Evolutionary conservation across 2,329 filamentous ascomycete species (phyloP), one percentile per base, ranked within the genome.

Genomic region (Clonostachys rosea): DNA sequence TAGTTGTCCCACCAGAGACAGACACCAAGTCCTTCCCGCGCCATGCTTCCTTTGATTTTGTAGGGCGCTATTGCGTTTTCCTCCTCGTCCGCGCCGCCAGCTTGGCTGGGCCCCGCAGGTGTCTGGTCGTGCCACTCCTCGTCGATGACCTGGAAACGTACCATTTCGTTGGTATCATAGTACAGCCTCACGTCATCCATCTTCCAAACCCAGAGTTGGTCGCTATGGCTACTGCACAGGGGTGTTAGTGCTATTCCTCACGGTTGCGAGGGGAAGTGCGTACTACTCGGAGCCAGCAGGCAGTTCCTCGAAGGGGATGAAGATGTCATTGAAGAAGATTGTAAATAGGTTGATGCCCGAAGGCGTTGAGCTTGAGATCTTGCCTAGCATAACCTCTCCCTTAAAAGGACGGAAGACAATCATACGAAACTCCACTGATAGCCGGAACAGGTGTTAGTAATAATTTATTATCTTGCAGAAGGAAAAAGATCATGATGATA

Each of bases 361-460:
- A 8, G 83, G 76, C 1, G 79, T 86, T 35, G 85, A 84, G 54
- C 83, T 84, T 53, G 85, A 85, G 65, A 99, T 96, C 54, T 84
- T 86, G 14, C 89, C 94, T 41, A 89, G 76, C 59, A 99, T 78
- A 50, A 96, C 89, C 64, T 99, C 94, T 43, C 90, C 89, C 62
- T 95, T 95, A 73, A 96, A 97, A 0, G 94, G 94, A 20, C 94
- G 84, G 66, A 97, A 99, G 33, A 99, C 91, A 16, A 96, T 78
- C 61, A 99, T 76, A 18, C 91, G 87, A 60, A 97, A 99, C 63
- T 95, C 91, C 44, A 95, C 92, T 94, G 53, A 13, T 7, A 30
- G 24, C 10, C 24, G 24, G 24, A 10, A 30, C 12, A 14, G 6
- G 9, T 20, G 40, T 36, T 48, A 44, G 33, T 18, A n/a, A 39